Evolutionary conservation across 257 asterid species (phyloP).

Genomic region (Paraleonurus japonicus): DNA sequence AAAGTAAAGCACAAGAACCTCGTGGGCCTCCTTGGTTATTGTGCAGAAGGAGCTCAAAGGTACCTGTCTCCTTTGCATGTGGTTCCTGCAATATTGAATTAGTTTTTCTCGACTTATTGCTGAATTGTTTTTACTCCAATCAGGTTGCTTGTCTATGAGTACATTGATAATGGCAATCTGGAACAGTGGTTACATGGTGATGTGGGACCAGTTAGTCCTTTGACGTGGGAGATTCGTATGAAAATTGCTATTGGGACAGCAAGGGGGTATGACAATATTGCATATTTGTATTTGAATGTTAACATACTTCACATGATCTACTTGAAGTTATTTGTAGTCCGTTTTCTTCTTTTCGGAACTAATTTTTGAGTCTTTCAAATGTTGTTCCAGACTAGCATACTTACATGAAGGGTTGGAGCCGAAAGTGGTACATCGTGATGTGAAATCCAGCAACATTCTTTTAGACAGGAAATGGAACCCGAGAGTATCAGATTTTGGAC

Average conservation of each 20-base stretch:
- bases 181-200: conserved; percentile 99
- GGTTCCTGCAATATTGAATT: conserved; percentile 4
- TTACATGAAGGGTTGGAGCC: conserved; percentile 98
- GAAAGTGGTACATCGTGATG: conserved; percentile 98
- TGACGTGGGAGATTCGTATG: conserved; percentile 94
- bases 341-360: background rate
- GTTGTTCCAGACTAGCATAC: conserved; percentile 71
- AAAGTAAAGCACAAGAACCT: conserved; percentile 97
- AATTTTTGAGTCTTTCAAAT: background rate
- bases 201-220: conserved; percentile 84
- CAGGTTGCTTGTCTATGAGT: conserved; percentile 96
- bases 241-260: conserved; percentile 92
- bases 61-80: conserved; percentile 21
- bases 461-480: conserved; percentile 86
- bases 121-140: conserved; percentile 16
- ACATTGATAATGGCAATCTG: conserved; percentile 87
- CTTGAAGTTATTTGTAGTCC: background rate
- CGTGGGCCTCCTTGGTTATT: conserved; percentile 84
- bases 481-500: conserved; percentile 95
- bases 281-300: background rate
- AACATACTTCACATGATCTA: background rate
- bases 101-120: background rate
- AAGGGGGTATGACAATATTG: conserved; percentile 61
- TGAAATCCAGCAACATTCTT: conserved; percentile 95
- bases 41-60: conserved; percentile 94